Base-by-base conservation (phyloP, 352 stramenopile genomes). In the Phytophthora pini region DNA sequence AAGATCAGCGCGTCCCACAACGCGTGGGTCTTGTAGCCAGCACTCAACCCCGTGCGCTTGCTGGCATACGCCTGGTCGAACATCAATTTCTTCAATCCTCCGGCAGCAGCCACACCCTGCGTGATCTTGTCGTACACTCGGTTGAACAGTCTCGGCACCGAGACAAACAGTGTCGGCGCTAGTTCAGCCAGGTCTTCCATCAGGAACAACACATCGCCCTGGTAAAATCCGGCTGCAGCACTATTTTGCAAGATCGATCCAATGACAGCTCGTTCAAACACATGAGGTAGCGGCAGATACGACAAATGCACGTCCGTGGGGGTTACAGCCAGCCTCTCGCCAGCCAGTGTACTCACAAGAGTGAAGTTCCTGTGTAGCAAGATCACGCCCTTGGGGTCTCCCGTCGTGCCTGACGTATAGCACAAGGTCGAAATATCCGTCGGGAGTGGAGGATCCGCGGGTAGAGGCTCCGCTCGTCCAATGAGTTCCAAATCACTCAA, bases 1-100 rank as follows among this genome's bases (percentile, higher is more conserved):
- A 99, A 99, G 53, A 99, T 85, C 27, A 99, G 73, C 20, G 81
- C 75, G 80, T 99, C 97, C 87, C 97, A 99, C 4, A 99, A 50
- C 22, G 77, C 72, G 59, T 94, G 84, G 2, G 70, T 87, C 65
- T 86, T 87, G 65, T 85, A 71, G 5, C 84, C 84, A 5, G 80
- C 67, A 8, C 56, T 68, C 5, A 95, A 67, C 1, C 71, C 73
- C 1, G 73, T 68, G 20, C 79, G 68, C 65, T 95, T 95, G 22
- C 78, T 72, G 2, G 72, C 73, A 44, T 84, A 83, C 1, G 77
- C 84, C 38, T 89, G 77, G 45, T 89, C 73, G 34, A 92, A 95
- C 31, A 95, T 76, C 15, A 82, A 49, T 58, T 88, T 89, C 70
- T 89, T 90, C 24, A 93, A n/a, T 3, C 68, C 77, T 20, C 79